Evolutionary conservation across 73 alveolate genomes (phyloP), one percentile per base, ranked within the genome.

Genomic region (Symbiodinium pilosum): DNA sequence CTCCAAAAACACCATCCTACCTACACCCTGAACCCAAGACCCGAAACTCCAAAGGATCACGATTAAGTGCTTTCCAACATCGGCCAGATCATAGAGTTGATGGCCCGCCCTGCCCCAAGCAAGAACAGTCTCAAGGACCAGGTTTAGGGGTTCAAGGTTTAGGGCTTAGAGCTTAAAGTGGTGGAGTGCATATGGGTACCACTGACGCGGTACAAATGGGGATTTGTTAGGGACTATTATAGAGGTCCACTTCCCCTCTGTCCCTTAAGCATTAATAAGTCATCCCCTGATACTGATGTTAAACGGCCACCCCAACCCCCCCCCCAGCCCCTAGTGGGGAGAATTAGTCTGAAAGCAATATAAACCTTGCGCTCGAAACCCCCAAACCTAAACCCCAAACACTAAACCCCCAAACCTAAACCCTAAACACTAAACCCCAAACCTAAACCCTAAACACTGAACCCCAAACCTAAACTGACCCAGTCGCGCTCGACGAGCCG

Each of bases 401-500:
- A 26, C 73, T 56, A 56, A 56, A 56, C 73, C 73, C 73, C n/a
- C 9, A 56, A 56, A 5, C 73, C 73, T 20, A 8, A 56, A 56
- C 34, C 26, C 73, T 56, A 56, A 20, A 56, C 26, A 26, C 32
- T 56, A 20, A 8, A 20, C 32, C 73, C 73, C 21, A 56, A 56
- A 56, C 73, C 73, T 32, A 16, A 56, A 56, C 9, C 73, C 73
- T 32, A 3, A 56, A 26, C 73, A 26, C 21, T 16, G 21, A 56
- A 6, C 59, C 59, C 32, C 3, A 56, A 56, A 26, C 73, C 73
- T 56, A 56, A 56, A 56, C 73, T 32, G 28, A 14, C 77, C 77
- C 34, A 41, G 96, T 6, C 6, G 43, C 96, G 96, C 40, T 91
- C 96, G 7, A 30, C 36, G 77, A 69, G 42, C 52, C 96, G 96